Conservation (phyloP, 306 rosid species). For the Notholithocarpus densiflorus region DNA sequence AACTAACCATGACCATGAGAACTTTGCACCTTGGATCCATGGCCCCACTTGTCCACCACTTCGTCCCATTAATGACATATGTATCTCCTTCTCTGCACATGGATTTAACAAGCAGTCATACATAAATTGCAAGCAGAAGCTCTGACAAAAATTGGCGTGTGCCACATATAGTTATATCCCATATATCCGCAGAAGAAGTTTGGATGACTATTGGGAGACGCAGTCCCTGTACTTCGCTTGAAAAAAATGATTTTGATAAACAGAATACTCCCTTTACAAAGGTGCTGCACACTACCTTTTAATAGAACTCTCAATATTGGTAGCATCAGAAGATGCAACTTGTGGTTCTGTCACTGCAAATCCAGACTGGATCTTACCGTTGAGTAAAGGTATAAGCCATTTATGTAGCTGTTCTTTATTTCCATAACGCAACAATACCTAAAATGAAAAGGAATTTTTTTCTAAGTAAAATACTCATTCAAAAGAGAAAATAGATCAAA, state of each 20-base stretch:
- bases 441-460: slow-evolving; percentile 11
- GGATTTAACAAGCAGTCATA: neutral
- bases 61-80: slow-evolving; percentile 75
- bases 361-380: slow-evolving; percentile 88
- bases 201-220: neutral
- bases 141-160: neutral
- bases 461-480: no score
- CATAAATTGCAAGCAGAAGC: neutral
- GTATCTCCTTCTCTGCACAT: slow-evolving; percentile 71
- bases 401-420: slow-evolving; percentile 65
- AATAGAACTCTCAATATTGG: slow-evolving; percentile 84
- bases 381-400: slow-evolving; percentile 94
- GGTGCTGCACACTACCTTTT: slow-evolving; percentile 45
- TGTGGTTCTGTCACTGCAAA: slow-evolving; percentile 93
- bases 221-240: neutral
- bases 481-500: slow-evolving; percentile 5
- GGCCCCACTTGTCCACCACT: slow-evolving; percentile 99
- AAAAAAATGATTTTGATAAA: no score
- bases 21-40: slow-evolving; percentile 98
- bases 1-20: slow-evolving; percentile 88
- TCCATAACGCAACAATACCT: slow-evolving; percentile 90
- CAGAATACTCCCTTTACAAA: neutral
- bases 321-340: slow-evolving; percentile 94
- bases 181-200: neutral
- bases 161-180: neutral